Percentiles rank a stretch among this genome's conserved stretches.
phyloP scores from a whole-genome alignment of 441 rosid genomes.

The Sinapis alba region DNA sequence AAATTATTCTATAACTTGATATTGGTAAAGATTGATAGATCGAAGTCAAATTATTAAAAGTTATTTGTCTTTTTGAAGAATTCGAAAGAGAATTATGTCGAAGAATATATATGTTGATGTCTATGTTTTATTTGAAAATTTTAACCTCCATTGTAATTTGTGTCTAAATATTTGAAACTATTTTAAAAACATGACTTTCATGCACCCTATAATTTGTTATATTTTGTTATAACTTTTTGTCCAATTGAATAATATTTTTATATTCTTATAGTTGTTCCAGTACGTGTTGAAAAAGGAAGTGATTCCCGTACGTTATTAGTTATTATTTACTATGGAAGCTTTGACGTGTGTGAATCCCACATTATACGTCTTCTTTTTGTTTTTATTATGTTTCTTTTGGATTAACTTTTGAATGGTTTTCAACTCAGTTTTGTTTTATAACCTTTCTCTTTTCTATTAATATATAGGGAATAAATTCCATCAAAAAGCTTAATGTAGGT shows the following conservation, averaged over 20 bases:
- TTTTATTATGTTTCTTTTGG: conserved; percentile 4
- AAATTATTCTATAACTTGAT: neutral
- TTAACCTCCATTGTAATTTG: neutral
- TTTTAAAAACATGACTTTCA: neutral
- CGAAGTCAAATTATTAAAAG: neutral
- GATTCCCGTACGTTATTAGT: neutral
- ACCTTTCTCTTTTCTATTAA: neutral
- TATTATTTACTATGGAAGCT: neutral
- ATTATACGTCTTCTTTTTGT: neutral
- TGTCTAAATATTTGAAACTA: neutral
- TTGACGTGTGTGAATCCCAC: conserved; percentile 11
- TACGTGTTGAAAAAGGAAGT: conserved; percentile 1
- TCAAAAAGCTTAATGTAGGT: neutral
- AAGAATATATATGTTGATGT: neutral
- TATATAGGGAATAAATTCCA: neutral
- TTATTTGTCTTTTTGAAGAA: neutral
- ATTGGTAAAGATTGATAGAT: neutral
- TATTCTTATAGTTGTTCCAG: neutral
- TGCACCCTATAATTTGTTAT: neutral
- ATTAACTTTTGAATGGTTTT: neutral
- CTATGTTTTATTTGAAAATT: neutral
- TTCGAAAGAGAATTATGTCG: neutral
- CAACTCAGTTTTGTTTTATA: neutral
- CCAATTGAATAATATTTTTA: neutral
- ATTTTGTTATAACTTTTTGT: neutral